Evolutionary conservation across 169 alveolate species (phyloP).

Genomic region (Cryptosporidium baileyi): DNA sequence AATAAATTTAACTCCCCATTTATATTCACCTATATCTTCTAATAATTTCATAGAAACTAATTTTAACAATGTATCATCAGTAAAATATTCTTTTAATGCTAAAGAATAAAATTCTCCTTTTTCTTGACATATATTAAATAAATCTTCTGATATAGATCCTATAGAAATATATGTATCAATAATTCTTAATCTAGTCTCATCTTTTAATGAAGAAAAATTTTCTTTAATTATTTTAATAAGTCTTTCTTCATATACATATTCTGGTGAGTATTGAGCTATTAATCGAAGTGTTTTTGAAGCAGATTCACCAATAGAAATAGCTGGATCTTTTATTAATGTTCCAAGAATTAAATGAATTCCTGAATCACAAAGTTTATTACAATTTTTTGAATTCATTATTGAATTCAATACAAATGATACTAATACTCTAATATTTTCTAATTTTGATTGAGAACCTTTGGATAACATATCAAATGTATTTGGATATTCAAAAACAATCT

Average conservation of each 20-base stretch:
- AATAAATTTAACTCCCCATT: conserved; percentile 46
- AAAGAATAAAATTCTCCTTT: conserved; percentile 25
- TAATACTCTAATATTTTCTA: neutral
- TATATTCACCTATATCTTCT: conserved; percentile 60
- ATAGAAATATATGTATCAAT: conserved; percentile 40
- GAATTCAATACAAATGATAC: conserved; percentile 18
- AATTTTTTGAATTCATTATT: neutral
- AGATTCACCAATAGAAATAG: conserved; percentile 42
- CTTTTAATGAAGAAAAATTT: conserved; percentile 18
- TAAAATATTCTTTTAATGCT: conserved; percentile 52
- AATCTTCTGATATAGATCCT: conserved; percentile 46
- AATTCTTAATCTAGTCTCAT: conserved; percentile 44
- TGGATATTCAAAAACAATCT: neutral
- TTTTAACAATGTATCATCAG: conserved; percentile 38
- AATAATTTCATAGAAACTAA: conserved; percentile 40
- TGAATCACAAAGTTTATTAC: conserved; percentile 34
- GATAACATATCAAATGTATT: conserved; percentile 2
- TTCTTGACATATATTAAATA: conserved; percentile 53
- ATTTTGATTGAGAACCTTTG: conserved; percentile 9
- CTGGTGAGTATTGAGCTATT: conserved; percentile 21
- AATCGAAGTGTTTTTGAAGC: conserved; percentile 18
- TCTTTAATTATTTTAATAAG: neutral
- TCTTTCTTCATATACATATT: conserved; percentile 19
- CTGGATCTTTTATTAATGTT: conserved; percentile 10
- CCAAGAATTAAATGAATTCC: conserved; percentile 22